phyloP scores from a whole-genome alignment of 1,139 yeast genomes.

The Suhomyces kunorum region DNA sequence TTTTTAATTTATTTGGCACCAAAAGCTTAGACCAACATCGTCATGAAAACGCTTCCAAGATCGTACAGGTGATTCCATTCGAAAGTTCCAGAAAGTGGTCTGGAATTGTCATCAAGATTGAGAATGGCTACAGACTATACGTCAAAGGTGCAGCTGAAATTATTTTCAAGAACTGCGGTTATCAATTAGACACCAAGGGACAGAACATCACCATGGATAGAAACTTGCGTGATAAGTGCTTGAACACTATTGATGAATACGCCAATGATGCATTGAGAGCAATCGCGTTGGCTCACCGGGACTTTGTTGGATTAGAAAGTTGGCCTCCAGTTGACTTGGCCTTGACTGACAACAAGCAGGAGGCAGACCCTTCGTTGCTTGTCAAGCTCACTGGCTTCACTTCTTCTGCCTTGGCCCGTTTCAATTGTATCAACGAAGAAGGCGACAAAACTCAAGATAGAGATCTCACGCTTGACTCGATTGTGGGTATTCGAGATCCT shows the following conservation, averaged over 20 bases:
- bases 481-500: slow-evolving; percentile 95
- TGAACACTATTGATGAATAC: slow-evolving; percentile 56
- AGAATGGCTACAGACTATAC: slow-evolving; percentile 58
- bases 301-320: slow-evolving; percentile 44
- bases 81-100: slow-evolving; percentile 95
- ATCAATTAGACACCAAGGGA: slow-evolving; percentile 34
- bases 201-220: slow-evolving; percentile 29
- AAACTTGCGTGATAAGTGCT: slow-evolving; percentile 34
- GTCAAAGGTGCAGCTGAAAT: slow-evolving; percentile 96
- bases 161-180: slow-evolving; percentile 62
- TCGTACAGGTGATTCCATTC: slow-evolving; percentile 81
- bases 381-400: slow-evolving; percentile 25
- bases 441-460: slow-evolving; percentile 14
- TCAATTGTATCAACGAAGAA: slow-evolving; percentile 3
- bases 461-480: slow-evolving; percentile 56
- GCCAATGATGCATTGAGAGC: slow-evolving; percentile 84
- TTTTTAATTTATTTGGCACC: slow-evolving; percentile 49
- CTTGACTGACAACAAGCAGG: slow-evolving; percentile 28
- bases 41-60: slow-evolving; percentile 33
- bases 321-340: slow-evolving; percentile 68
- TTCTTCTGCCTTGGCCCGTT: slow-evolving; percentile 5
- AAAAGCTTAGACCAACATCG: slow-evolving; percentile 43
- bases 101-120: slow-evolving; percentile 63
- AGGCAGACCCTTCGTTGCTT: slow-evolving; percentile 52
- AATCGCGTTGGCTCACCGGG: slow-evolving; percentile 78